Conservation (phyloP, 306 rosid genomes). For the Dryas drummondii region DNA sequence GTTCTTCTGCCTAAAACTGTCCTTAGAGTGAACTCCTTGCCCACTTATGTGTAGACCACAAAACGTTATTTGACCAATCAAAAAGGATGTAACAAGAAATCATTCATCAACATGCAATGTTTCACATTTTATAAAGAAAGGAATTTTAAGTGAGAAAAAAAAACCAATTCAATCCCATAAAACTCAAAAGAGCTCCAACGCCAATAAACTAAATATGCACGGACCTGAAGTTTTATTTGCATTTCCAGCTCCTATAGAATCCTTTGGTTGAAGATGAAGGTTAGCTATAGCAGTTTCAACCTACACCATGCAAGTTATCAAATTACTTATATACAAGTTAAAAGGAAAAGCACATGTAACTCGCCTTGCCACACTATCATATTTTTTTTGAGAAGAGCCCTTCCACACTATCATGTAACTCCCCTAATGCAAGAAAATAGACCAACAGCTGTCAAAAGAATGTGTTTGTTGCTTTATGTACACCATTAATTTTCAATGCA, state of each 20-base stretch:
- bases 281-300: constrained; percentile 54
- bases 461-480: background rate
- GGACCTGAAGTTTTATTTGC: constrained; percentile 52
- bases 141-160: background rate
- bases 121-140: background rate
- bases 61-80: background rate
- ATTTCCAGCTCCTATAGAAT: constrained; percentile 39
- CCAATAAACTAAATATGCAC: constrained; percentile 15
- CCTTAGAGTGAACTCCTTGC: too few relatives aligned
- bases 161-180: background rate
- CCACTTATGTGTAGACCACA: background rate
- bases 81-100: background rate
- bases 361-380: constrained; percentile 47
- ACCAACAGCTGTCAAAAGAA: background rate
- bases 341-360: constrained; percentile 16
- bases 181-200: background rate
- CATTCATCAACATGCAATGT: background rate
- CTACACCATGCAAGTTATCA: constrained; percentile 39
- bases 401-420: constrained; percentile 4
- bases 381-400: too few relatives aligned
- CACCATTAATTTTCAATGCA: background rate
- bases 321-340: constrained; percentile 22
- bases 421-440: background rate
- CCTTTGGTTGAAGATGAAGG: constrained; percentile 42
- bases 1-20: too few relatives aligned